Conservation (phyloP, 2,329 filamentous ascomycete species). For the Pleoardoris graminearum region DNA sequence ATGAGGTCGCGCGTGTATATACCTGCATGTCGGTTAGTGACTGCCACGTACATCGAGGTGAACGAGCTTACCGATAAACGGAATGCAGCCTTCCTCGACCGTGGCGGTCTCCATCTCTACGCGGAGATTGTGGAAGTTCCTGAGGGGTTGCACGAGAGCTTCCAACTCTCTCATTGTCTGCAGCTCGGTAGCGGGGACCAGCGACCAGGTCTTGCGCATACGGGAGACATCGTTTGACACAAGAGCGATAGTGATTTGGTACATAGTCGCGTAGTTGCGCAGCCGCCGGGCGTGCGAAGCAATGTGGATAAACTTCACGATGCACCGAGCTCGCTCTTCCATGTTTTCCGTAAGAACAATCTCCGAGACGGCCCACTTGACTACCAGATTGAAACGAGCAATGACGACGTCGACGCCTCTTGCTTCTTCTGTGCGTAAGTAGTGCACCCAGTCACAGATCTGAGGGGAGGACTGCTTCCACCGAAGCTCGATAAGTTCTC, state of each 20-base stretch:
- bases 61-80: conserved; percentile 70
- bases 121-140: conserved; percentile 76
- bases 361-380: conserved; percentile 84
- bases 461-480: conserved; percentile 74
- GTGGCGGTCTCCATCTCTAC: conserved; percentile 75
- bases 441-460: conserved; percentile 79
- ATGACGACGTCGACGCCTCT: conserved; percentile 81
- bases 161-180: conserved; percentile 71
- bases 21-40: conserved; percentile 43
- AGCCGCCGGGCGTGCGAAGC: conserved; percentile 74
- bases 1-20: conserved; percentile 82
- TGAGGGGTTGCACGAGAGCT: conserved; percentile 71
- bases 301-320: conserved; percentile 82
- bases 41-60: not conserved
- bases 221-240: conserved; percentile 73
- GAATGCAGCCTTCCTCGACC: conserved; percentile 74
- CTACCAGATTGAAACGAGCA: conserved; percentile 84
- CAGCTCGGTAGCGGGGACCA: conserved; percentile 68
- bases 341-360: conserved; percentile 72
- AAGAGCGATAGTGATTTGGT: conserved; percentile 76
- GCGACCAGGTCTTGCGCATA: conserved; percentile 70
- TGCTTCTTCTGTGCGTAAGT: conserved; percentile 71
- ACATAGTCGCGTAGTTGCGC: conserved; percentile 83
- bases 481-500: conserved; percentile 79
- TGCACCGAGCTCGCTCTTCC: conserved; percentile 73